These are phyloP conservation scores for Cordyceps javanica DNA, from an alignment of 2,329 filamentous ascomycete genomes.

Conservation along the genomic window DNA sequence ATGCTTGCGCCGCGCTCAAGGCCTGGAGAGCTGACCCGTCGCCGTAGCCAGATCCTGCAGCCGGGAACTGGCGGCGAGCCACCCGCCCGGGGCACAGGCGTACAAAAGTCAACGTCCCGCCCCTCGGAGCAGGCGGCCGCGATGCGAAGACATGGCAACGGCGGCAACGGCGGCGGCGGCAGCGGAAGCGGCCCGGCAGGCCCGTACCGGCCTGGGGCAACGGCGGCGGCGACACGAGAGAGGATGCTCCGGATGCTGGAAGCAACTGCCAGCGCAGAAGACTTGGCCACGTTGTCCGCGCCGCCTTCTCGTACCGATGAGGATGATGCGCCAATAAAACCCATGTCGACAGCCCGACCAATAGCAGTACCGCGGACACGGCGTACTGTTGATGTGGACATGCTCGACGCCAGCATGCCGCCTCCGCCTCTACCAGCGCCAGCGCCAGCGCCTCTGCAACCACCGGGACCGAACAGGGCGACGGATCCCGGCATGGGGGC, in stretches of 20 bases:
- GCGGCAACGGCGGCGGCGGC: background rate
- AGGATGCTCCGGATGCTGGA: background rate
- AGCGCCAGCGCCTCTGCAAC: no score
- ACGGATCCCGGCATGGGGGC: background rate
- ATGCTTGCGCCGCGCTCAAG: background rate
- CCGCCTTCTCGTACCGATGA: background rate
- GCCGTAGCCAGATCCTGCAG: background rate
- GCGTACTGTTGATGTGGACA: conserved; percentile 1
- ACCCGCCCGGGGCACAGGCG: background rate
- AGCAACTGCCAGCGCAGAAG: background rate
- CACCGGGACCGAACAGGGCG: background rate
- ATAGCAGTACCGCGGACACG: background rate
- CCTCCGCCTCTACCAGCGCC: background rate
- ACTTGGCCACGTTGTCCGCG: background rate
- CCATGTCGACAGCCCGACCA: background rate
- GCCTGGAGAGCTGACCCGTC: background rate
- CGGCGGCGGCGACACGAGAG: background rate
- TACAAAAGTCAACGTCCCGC: background rate
- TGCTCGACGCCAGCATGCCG: conserved; percentile 4
- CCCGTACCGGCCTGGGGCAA: background rate
- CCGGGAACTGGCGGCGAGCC: background rate
- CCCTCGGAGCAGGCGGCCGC: background rate
- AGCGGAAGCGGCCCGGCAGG: background rate
- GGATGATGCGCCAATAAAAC: background rate
- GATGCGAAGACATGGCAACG: background rate